These are phyloP conservation scores for Coniochaeta ligniaria DNA, from an alignment of 2,329 filamentous ascomycete genomes.

Conservation along the genomic window DNA sequence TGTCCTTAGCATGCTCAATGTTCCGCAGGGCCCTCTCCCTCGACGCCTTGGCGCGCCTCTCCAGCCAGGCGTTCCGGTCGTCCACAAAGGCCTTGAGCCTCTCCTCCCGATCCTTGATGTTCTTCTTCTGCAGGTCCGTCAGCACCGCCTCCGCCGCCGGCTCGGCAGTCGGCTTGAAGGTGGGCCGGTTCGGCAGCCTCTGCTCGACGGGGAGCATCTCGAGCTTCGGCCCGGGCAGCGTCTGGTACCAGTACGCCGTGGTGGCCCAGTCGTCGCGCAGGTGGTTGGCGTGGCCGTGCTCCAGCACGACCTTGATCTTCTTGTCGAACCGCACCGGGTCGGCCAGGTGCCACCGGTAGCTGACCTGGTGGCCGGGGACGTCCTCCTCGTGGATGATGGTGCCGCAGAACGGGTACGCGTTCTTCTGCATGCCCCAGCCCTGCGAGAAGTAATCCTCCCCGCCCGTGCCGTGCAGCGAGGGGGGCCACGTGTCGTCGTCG, in stretches of 20 bases:
- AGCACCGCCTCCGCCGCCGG: constrained; percentile 1
- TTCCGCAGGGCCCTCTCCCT: constrained; percentile 5
- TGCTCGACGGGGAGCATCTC: constrained; percentile 18
- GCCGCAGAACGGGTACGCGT: constrained; percentile 23
- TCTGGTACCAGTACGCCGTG: constrained; percentile 26
- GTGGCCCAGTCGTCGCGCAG: constrained; percentile 22
- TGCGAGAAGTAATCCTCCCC: constrained; percentile 25
- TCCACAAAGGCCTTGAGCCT: constrained; percentile 14
- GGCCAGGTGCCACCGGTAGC: constrained; percentile 24
- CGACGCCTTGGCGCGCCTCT: constrained; percentile 13
- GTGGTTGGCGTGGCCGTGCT: constrained; percentile 23
- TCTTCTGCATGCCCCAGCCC: constrained; percentile 28
- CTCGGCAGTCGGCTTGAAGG: constrained; percentile 5
- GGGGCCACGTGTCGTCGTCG: constrained; percentile 26
- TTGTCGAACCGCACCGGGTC: constrained; percentile 24
- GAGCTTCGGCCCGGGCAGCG: constrained; percentile 19
- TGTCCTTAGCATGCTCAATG: not conserved
- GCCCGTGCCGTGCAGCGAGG: constrained; percentile 24
- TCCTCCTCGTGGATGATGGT: constrained; percentile 25
- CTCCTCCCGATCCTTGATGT: constrained; percentile 11
- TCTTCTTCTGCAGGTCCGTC: constrained; percentile 3
- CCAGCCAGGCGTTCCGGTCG: constrained; percentile 16
- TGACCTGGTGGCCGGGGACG: constrained; percentile 21
- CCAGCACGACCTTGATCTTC: constrained; percentile 18
- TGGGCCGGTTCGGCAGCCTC: constrained; percentile 13